Conservation (phyloP, 495 filamentous ascomycete genomes). For the Penicillium cosmopolitanum region DNA sequence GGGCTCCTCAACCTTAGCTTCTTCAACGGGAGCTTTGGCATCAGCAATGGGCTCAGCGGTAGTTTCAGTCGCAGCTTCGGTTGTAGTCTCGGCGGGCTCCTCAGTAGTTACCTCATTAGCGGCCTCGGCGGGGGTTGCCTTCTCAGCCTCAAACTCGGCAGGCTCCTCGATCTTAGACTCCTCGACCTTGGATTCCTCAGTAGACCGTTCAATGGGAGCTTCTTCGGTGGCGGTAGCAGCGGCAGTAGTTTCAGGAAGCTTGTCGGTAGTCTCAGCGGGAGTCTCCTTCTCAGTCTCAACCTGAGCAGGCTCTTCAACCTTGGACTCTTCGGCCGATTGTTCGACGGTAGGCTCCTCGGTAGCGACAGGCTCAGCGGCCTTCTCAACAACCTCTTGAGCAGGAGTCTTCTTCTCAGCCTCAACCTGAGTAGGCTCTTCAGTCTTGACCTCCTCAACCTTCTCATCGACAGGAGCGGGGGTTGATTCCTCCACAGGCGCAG, state of each 20-base stretch:
- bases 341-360: conserved; percentile 14
- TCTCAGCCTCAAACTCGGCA: conserved; percentile 6
- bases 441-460: conserved; percentile 13
- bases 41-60: not conserved
- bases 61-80: conserved; percentile 10
- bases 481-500: not conserved
- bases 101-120: conserved; percentile 5
- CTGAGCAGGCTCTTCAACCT: conserved; percentile 13
- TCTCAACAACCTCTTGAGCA: not conserved
- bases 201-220: conserved; percentile 6
- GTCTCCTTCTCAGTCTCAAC: conserved; percentile 3
- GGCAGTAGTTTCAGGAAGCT: conserved; percentile 15
- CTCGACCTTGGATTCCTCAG: conserved; percentile 10
- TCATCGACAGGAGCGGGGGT: not conserved
- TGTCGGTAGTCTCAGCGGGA: conserved; percentile 14
- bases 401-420: conserved; percentile 4
- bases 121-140: conserved; percentile 4
- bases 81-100: not conserved
- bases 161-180: conserved; percentile 8
- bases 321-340: conserved; percentile 17
- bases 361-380: not conserved
- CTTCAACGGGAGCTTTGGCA: not conserved
- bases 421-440: conserved; percentile 18
- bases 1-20: conserved; percentile 8
- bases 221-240: conserved; percentile 10